Evolutionary conservation across 805 yeast genomes (phyloP).

Genomic region (Candida adriatica): DNA sequence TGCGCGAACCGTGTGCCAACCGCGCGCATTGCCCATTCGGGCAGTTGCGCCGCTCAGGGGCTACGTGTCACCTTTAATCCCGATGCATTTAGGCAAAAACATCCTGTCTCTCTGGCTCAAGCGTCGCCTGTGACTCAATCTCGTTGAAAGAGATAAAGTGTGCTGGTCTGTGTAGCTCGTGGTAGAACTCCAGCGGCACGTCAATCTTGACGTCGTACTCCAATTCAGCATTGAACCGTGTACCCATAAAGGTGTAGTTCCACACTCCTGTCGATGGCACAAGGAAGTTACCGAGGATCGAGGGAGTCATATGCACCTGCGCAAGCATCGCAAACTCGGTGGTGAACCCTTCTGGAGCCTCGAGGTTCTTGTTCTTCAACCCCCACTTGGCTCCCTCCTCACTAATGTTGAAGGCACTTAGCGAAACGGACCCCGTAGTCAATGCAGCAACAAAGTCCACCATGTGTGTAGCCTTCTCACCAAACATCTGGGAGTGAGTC

Average conservation of each 20-base stretch:
- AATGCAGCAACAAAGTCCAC: slow-evolving; percentile 62
- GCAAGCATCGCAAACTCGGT: slow-evolving; percentile 51
- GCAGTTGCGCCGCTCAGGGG: too few species aligned
- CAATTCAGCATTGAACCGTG: slow-evolving; percentile 65
- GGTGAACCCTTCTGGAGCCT: slow-evolving; percentile 61
- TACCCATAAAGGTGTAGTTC: slow-evolving; percentile 88
- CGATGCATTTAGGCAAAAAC: slow-evolving; percentile 46
- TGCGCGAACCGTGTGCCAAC: too few species aligned
- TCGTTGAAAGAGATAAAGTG: slow-evolving; percentile 77
- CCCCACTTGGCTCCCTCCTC: slow-evolving; percentile 82
- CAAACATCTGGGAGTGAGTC: slow-evolving; percentile 38
- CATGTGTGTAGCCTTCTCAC: slow-evolving; percentile 30
- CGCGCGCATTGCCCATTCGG: too few species aligned
- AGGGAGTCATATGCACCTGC: slow-evolving; percentile 69
- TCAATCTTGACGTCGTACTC: slow-evolving; percentile 64
- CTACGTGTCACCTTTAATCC: too few species aligned
- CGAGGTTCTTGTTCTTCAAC: slow-evolving; percentile 43
- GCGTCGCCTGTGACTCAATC: slow-evolving; percentile 39
- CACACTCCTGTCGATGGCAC: slow-evolving; percentile 83
- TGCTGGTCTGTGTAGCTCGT: slow-evolving; percentile 79
- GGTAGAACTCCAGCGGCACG: slow-evolving; percentile 75
- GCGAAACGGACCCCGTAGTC: slow-evolving; percentile 78
- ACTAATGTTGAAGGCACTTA: slow-evolving; percentile 57
- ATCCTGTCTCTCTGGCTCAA: slow-evolving; percentile 65
- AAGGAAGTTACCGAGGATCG: slow-evolving; percentile 72